A percentile compares a stretch with the other conserved stretches of the same genome.
Evolutionary conservation across 371 early-diverging fungal genomes (phyloP).

Genomic region (Apophysomyces ossiformis): DNA sequence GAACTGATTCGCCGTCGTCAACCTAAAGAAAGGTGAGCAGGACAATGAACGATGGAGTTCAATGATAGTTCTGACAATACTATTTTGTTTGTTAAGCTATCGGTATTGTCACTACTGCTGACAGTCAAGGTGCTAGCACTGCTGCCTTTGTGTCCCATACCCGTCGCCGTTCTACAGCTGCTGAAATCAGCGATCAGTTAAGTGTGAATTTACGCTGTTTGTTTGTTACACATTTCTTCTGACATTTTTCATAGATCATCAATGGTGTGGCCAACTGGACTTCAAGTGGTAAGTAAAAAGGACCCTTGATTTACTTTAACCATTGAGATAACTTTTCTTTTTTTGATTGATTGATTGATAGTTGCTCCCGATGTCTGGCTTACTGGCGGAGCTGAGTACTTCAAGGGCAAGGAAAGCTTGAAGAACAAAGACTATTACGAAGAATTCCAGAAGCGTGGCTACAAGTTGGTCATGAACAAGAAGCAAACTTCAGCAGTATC

Average conservation of each 20-base stretch:
- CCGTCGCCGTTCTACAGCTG: conserved; percentile 54
- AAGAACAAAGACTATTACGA: conserved; percentile 64
- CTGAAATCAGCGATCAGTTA: conserved; percentile 67
- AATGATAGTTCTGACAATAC: not conserved
- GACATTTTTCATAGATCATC: conserved; percentile 21
- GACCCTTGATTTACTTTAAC: not conserved
- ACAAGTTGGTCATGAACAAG: conserved; percentile 63
- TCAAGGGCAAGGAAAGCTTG: conserved; percentile 53
- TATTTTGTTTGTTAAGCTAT: conserved; percentile 42
- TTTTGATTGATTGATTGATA: not conserved
- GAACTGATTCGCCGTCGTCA: conserved; percentile 74
- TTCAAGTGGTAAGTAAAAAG: conserved; percentile 37
- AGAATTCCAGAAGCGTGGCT: conserved; percentile 56
- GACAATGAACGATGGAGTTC: not conserved
- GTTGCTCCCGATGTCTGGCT: conserved; percentile 74
- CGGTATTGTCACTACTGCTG: conserved; percentile 77
- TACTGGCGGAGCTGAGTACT: conserved; percentile 69
- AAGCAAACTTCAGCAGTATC: conserved; percentile 54
- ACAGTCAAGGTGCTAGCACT: conserved; percentile 72
- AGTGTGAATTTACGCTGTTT: no score
- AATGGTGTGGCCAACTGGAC: conserved; percentile 56
- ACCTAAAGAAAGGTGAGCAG: conserved; percentile 55
- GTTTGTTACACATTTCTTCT: no score
- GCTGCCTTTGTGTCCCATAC: conserved; percentile 73
- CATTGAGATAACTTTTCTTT: not conserved